Conservation (phyloP, 1,139 yeast species). For the Citeromyces hawaiiensis region DNA sequence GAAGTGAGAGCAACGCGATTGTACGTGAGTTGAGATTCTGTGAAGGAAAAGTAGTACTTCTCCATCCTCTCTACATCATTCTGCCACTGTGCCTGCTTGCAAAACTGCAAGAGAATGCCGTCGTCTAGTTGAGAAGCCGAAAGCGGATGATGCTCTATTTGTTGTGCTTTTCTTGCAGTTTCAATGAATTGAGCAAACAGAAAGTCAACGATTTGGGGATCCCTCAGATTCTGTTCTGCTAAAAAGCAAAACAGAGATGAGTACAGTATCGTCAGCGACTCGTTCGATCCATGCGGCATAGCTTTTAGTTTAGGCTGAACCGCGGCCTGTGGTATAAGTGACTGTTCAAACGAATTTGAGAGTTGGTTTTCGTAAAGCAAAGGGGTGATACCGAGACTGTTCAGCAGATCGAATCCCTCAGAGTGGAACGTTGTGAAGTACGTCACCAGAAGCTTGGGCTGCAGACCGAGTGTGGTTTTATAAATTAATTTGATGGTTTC, state of each 20-base stretch:
- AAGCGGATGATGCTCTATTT: not conserved
- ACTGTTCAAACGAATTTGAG: not conserved
- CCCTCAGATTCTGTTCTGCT: not conserved
- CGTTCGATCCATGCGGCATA: not conserved
- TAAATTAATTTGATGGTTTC: not conserved
- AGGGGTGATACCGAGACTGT: not conserved
- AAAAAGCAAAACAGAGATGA: not conserved
- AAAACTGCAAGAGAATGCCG: not conserved
- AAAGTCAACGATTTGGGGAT: not conserved
- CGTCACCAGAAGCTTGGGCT: not conserved
- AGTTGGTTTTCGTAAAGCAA: not conserved
- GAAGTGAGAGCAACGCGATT: not conserved
- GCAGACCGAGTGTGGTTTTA: not conserved
- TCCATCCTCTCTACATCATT: not conserved
- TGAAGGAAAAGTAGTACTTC: not conserved
- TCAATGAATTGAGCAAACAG: not conserved
- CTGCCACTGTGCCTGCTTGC: not conserved
- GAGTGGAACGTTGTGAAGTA: conserved; percentile 1
- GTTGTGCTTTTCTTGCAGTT: not conserved
- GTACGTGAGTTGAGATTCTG: not conserved
- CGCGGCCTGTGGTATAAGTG: not conserved
- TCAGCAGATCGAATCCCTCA: not conserved
- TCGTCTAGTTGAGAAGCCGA: not conserved
- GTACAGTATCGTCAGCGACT: not conserved
- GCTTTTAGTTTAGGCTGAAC: conserved; percentile 1